Base-by-base conservation (phyloP, 169 alveolate species). In the Plasmodium gonderi region DNA sequence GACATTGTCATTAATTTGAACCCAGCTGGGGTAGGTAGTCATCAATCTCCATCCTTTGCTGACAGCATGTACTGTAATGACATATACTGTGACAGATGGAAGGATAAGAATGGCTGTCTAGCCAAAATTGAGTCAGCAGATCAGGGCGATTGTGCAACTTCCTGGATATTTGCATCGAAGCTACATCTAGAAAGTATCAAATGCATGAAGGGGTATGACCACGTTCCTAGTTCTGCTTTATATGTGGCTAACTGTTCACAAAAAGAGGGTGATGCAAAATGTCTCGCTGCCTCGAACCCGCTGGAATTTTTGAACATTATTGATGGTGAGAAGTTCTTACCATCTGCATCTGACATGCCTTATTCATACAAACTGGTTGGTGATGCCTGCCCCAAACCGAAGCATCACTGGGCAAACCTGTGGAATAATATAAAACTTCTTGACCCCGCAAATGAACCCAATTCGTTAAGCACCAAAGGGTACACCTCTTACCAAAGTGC, bases 21-120 rank as follows among this genome's bases (percentile, higher is more conserved):
- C 11, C 12, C 33, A 31, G 47, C 8, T 69, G 79, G 23, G 23
- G 7, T 31, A 8, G 79, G 5, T 3, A 69, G 12, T 69, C 6
- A 14, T 12, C 11, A 69, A 0, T 8, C 79, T 5, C 12, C 0
- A 8, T 5, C 8, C 0, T 33, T 69, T 11, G 33, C 42, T 14
- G 79, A 75, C 45, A 47, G 26, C 31, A 40, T 44, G 26, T 17
- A 42, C 17, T 75, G 82, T 75, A 75, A n/a, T 75, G 65, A 42
- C 7, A 68, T 42, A 4, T 42, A 44, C n/a, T 75, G 82, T 44
- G 44, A 75, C 20, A 75, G 82, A 75, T 75, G 33, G n/a, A 23
- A 75, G 17, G 44, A 75, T 75, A 20, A 40, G 45, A 75, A 42
- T 75, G 26, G n/a, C 17, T 44, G 82, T 45, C 17, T 40, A n/a